Conservation (phyloP, 2,329 filamentous ascomycete genomes). For the Xylariales sp. region DNA sequence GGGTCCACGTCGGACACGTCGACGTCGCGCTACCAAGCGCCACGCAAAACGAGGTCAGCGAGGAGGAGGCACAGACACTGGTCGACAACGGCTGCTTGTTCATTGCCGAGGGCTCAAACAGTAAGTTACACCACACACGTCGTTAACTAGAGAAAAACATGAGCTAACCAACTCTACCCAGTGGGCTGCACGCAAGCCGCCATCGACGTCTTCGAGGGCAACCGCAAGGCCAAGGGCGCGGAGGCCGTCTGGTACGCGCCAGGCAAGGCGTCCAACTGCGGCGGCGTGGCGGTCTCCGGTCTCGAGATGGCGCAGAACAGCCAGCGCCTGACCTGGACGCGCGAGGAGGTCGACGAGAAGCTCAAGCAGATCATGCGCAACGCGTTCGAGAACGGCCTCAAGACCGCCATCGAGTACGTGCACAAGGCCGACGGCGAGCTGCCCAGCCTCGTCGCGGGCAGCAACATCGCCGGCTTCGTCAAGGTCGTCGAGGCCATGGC, state of each 20-base stretch:
- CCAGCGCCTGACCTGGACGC: conserved; percentile 82
- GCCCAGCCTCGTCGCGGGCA: conserved; percentile 89
- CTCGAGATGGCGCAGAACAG: conserved; percentile 99
- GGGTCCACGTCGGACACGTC: conserved; percentile 88
- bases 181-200: conserved; percentile 96
- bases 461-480: conserved; percentile 97
- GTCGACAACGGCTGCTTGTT: conserved; percentile 81
- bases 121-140: conserved; percentile 20
- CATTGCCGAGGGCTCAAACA: conserved; percentile 97
- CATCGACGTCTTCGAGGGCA: conserved; percentile 90
- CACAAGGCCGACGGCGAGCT: conserved; percentile 74
- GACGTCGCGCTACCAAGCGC: conserved; percentile 93
- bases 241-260: conserved; percentile 93
- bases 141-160: not conserved
- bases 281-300: conserved; percentile 95
- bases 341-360: conserved; percentile 89
- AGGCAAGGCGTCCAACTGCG: conserved; percentile 96
- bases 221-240: conserved; percentile 74
- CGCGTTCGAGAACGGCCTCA: conserved; percentile 88
- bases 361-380: conserved; percentile 95
- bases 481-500: conserved; percentile 96
- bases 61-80: conserved; percentile 87
- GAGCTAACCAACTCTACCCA: conserved; percentile 16
- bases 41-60: conserved; percentile 96
- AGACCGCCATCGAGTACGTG: conserved; percentile 92